Conservation (phyloP, 2,329 filamentous ascomycete genomes). For the Stagonosporopsis cucurbitacearum region DNA sequence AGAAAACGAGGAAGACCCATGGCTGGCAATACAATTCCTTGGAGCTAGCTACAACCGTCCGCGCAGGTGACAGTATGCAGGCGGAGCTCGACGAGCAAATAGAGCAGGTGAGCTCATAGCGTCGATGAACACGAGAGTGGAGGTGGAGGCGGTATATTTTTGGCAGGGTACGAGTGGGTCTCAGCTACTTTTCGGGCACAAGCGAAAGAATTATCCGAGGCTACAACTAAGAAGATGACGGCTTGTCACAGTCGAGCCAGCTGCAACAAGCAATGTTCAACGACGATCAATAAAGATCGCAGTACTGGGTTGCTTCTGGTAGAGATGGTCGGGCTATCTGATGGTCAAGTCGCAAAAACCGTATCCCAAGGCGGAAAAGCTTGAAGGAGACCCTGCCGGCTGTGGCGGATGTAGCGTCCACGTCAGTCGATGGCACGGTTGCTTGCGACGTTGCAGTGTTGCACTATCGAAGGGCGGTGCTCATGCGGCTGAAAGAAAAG, state of each 20-base stretch:
- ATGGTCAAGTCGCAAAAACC: not conserved
- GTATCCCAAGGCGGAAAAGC: slow-evolving; percentile 7
- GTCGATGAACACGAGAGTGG: slow-evolving; percentile 34
- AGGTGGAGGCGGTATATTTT: slow-evolving; percentile 44
- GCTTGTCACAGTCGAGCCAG: slow-evolving; percentile 37
- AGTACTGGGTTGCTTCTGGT: slow-evolving; percentile 12
- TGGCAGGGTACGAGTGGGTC: slow-evolving; percentile 34
- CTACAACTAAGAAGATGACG: slow-evolving; percentile 24
- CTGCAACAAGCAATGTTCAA: slow-evolving; percentile 30
- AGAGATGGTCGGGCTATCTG: slow-evolving; percentile 18
- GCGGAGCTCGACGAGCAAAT: slow-evolving; percentile 24
- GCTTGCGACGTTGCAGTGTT: slow-evolving; percentile 9
- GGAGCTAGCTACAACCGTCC: slow-evolving; percentile 26
- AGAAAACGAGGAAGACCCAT: slow-evolving; percentile 30
- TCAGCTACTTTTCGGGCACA: slow-evolving; percentile 26
- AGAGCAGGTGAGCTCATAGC: slow-evolving; percentile 43
- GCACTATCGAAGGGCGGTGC: not conserved
- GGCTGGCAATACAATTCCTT: slow-evolving; percentile 25
- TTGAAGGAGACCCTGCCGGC: slow-evolving; percentile 11
- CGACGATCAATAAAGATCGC: slow-evolving; percentile 42
- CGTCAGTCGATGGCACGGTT: slow-evolving; percentile 9
- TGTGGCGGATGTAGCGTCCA: slow-evolving; percentile 20
- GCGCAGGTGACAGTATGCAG: slow-evolving; percentile 39
- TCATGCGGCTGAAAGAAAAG: slow-evolving; percentile 3
- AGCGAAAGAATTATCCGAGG: slow-evolving; percentile 37